These are phyloP conservation scores for Linum tenue DNA, from an alignment of 345 rosid genomes.

Conservation along the genomic window DNA sequence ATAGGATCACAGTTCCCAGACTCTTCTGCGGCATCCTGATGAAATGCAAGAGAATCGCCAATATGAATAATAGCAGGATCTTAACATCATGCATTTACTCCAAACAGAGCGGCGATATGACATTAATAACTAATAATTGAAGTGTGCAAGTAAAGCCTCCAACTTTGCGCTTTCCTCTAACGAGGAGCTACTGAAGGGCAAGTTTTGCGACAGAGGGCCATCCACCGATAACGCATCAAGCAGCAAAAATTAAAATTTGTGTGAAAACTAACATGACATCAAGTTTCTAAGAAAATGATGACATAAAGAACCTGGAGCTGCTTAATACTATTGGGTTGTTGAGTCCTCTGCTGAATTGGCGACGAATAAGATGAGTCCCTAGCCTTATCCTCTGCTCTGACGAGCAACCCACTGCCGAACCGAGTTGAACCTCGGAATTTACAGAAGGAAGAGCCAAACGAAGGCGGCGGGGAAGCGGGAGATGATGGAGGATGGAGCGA, in stretches of 20 bases:
- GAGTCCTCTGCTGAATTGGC: not conserved
- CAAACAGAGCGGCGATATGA: too few species aligned
- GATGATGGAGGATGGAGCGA: not conserved
- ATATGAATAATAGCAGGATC: not conserved
- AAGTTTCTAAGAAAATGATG: not conserved
- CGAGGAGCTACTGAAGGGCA: too few species aligned
- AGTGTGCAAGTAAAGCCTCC: too few species aligned
- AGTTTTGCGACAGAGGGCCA: too few species aligned
- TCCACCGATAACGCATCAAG: too few species aligned
- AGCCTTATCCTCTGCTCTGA: not conserved
- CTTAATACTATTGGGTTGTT: too few species aligned
- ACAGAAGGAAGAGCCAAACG: not conserved
- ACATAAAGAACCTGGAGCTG: not conserved
- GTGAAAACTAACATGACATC: too few species aligned
- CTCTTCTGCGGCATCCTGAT: constrained; percentile 45
- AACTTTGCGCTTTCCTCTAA: too few species aligned
- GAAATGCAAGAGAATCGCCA: not conserved
- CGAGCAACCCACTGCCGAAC: not conserved
- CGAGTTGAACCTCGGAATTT: not conserved
- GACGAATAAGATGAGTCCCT: not conserved
- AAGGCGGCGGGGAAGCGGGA: not conserved
- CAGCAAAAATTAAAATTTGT: too few species aligned
- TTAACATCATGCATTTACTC: too few species aligned
- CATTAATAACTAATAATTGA: too few species aligned
- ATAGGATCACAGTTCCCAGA: constrained; percentile 79